Evolutionary conservation across 371 early-diverging fungal species (phyloP).

Genomic region (Haplosporangium sp.): DNA sequence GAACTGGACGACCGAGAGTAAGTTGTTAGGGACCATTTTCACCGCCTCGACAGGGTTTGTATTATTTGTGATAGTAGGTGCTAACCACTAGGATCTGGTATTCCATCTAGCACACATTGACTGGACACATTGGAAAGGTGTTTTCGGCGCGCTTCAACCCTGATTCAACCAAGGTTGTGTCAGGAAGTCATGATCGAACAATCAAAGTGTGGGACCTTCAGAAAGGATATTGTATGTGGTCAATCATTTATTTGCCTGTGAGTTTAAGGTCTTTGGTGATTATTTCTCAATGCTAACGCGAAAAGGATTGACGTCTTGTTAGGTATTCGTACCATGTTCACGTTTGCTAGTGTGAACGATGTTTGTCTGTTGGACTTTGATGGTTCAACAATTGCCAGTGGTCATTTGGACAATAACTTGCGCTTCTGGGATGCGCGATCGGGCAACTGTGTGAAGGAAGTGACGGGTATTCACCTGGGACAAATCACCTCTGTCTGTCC

Average conservation of each 20-base stretch:
- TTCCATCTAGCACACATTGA: slow-evolving; percentile 85
- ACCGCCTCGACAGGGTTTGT: neutral
- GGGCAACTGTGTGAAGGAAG: slow-evolving; percentile 84
- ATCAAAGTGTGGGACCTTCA: slow-evolving; percentile 96
- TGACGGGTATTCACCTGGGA: slow-evolving; percentile 85
- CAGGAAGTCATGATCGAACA: slow-evolving; percentile 96
- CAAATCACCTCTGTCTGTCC: slow-evolving; percentile 88
- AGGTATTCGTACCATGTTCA: slow-evolving; percentile 90
- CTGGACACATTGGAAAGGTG: slow-evolving; percentile 96
- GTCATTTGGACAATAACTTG: slow-evolving; percentile 92
- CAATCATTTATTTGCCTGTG: slow-evolving; percentile 1
- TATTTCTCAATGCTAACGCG: neutral
- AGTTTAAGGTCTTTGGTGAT: too few species aligned
- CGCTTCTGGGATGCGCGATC: slow-evolving; percentile 92
- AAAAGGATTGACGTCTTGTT: slow-evolving; percentile 1
- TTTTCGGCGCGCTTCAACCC: slow-evolving; percentile 87
- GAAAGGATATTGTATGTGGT: slow-evolving; percentile 77
- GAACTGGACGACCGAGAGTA: slow-evolving; percentile 77
- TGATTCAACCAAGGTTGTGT: slow-evolving; percentile 84
- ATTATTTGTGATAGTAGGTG: neutral
- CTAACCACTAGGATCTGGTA: neutral
- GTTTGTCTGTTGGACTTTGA: slow-evolving; percentile 84
- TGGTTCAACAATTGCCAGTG: slow-evolving; percentile 88
- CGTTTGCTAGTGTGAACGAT: slow-evolving; percentile 95
- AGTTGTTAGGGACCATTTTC: neutral